Evolutionary conservation across 805 yeast species (phyloP).

Genomic region (Diddensiella transvaalensis): DNA sequence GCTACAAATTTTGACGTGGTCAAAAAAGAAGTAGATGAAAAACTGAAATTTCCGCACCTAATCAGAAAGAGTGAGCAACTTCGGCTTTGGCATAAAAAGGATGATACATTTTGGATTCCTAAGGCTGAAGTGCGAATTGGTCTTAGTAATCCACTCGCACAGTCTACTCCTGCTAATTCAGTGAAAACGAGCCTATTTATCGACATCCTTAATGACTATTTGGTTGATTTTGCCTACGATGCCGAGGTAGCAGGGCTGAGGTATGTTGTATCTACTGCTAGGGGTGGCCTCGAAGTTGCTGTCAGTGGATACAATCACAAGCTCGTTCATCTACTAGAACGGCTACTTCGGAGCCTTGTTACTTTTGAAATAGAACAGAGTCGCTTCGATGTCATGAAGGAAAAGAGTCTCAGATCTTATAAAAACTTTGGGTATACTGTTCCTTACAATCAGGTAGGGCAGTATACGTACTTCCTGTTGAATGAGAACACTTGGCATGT

Average conservation of each 20-base stretch:
- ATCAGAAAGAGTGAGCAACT: conserved; percentile 48
- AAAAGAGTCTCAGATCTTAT: conserved; percentile 56
- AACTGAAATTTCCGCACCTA: conserved; percentile 55
- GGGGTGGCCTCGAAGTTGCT: conserved; percentile 67
- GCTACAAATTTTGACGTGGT: conserved; percentile 72
- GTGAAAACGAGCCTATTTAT: conserved; percentile 59
- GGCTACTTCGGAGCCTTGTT: conserved; percentile 53
- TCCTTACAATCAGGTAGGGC: conserved; percentile 76
- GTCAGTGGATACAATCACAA: conserved; percentile 84
- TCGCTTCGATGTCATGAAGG: conserved; percentile 66
- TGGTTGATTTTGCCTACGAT: conserved; percentile 74
- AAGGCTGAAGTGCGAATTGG: conserved; percentile 68
- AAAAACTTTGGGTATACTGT: conserved; percentile 67
- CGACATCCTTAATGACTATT: conserved; percentile 69
- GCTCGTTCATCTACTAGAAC: conserved; percentile 55
- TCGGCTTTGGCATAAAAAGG: conserved; percentile 84
- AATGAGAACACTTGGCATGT: conserved; percentile 68
- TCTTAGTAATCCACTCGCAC: conserved; percentile 60
- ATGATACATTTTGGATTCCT: conserved; percentile 85
- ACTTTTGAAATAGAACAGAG: conserved; percentile 48
- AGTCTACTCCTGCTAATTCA: conserved; percentile 53
- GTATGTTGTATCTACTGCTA: conserved; percentile 52
- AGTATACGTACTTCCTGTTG: conserved; percentile 57
- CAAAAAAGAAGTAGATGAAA: conserved; percentile 36
- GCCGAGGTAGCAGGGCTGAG: conserved; percentile 79